phyloP scores from a whole-genome alignment of 768 basidiomycete genomes.

The Omphalotus guepiniiformis region DNA sequence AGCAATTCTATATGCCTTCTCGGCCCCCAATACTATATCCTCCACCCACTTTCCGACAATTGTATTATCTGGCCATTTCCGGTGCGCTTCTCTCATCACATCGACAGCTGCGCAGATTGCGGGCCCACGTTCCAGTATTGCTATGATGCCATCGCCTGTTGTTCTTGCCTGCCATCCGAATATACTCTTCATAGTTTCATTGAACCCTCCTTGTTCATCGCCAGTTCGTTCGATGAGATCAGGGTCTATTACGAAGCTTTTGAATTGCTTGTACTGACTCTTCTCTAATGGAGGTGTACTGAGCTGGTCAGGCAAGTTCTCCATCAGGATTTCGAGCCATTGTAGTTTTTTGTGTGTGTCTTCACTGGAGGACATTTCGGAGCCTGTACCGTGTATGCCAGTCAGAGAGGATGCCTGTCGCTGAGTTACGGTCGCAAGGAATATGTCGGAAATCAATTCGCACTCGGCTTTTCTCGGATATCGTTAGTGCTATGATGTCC shows the following conservation, averaged over 20 bases:
- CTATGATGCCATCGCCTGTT: neutral
- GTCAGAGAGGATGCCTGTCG: too few relatives aligned
- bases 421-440: too few relatives aligned
- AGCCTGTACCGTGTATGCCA: too few relatives aligned
- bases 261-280: neutral
- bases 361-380: too few relatives aligned
- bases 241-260: neutral
- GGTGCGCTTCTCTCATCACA: neutral
- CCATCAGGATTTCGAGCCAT: neutral
- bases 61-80: neutral
- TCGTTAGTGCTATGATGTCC: too few relatives aligned
- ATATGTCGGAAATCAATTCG: too few relatives aligned
- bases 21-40: too few relatives aligned
- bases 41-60: neutral
- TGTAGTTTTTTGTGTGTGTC: neutral
- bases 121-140: neutral
- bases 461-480: too few relatives aligned
- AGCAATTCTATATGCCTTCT: neutral
- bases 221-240: neutral
- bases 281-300: neutral
- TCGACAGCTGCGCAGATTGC: neutral
- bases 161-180: slow-evolving; percentile 1
- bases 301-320: neutral
- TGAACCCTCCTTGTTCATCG: neutral
- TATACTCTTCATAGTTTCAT: neutral